Evolutionary conservation across 192 early-diverging fungal genomes (phyloP).

Genomic region (Dispira simplex): DNA sequence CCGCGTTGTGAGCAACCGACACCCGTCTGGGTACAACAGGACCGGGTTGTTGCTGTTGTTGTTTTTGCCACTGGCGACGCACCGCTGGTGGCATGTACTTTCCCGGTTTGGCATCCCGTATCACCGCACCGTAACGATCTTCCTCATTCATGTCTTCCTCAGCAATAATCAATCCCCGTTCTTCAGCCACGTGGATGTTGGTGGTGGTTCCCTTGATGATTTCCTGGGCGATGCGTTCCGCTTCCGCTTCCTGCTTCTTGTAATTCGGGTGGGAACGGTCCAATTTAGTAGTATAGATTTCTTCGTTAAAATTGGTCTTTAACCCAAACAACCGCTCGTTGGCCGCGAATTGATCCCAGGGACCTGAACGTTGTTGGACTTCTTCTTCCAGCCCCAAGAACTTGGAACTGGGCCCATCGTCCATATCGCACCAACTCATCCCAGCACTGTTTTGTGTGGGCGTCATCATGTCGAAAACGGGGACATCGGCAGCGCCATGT

Average conservation of each 20-base stretch:
- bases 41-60: slow-evolving; percentile 16
- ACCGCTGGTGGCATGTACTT: slow-evolving; percentile 81
- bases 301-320: slow-evolving; percentile 89
- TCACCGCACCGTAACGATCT: slow-evolving; percentile 69
- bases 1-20: no score
- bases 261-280: slow-evolving; percentile 71
- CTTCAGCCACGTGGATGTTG: slow-evolving; percentile 83
- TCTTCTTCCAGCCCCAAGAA: slow-evolving; percentile 12
- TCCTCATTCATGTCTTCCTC: slow-evolving; percentile 79
- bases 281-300: slow-evolving; percentile 88
- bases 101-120: slow-evolving; percentile 49
- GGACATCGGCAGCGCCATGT: slow-evolving; percentile 19
- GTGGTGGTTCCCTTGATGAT: slow-evolving; percentile 58
- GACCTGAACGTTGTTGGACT: not conserved
- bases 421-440: slow-evolving; percentile 17
- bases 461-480: slow-evolving; percentile 7
- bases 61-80: slow-evolving; percentile 32
- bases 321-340: slow-evolving; percentile 93
- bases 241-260: slow-evolving; percentile 76
- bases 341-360: slow-evolving; percentile 94
- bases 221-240: slow-evolving; percentile 74
- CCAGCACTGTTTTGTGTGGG: not conserved
- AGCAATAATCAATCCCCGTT: slow-evolving; percentile 48
- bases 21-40: no score
- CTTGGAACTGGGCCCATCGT: not conserved